phyloP scores from a whole-genome alignment of 2,329 filamentous ascomycete species.

The Tolypocladium guangdongense region DNA sequence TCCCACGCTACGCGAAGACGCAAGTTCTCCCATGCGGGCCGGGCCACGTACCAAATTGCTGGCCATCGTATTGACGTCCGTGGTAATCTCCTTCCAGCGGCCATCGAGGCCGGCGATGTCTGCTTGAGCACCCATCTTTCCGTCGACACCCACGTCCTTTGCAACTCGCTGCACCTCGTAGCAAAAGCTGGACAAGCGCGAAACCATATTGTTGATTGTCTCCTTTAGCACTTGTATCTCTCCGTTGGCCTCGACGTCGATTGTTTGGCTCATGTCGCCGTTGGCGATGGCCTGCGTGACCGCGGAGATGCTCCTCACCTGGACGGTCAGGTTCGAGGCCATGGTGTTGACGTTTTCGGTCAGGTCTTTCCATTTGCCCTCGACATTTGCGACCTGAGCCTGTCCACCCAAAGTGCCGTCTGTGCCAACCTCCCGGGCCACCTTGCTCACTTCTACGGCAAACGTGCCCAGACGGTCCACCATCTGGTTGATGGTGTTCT shows the following conservation, averaged over 20 bases:
- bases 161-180: constrained; percentile 93
- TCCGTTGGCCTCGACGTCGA: constrained; percentile 88
- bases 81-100: constrained; percentile 96
- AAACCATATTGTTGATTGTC: constrained; percentile 98
- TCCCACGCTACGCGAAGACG: background rate
- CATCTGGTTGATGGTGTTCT: constrained; percentile 98
- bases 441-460: constrained; percentile 90
- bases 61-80: constrained; percentile 90
- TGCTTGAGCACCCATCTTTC: constrained; percentile 96
- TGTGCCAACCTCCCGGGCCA: constrained; percentile 91
- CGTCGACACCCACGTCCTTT: constrained; percentile 92
- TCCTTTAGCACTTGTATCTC: constrained; percentile 91
- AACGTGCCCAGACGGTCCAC: constrained; percentile 94
- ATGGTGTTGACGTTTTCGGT: constrained; percentile 82
- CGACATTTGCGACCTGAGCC: constrained; percentile 85
- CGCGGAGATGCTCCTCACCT: constrained; percentile 85
- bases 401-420: constrained; percentile 91
- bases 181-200: constrained; percentile 87
- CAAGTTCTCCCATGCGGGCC: background rate
- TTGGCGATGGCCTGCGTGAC: constrained; percentile 93
- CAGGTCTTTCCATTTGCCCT: constrained; percentile 96
- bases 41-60: constrained; percentile 43
- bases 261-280: constrained; percentile 91
- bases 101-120: constrained; percentile 88
- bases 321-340: constrained; percentile 56